phyloP scores from a whole-genome alignment of 345 rosid species.

The Syzygium jambos region DNA sequence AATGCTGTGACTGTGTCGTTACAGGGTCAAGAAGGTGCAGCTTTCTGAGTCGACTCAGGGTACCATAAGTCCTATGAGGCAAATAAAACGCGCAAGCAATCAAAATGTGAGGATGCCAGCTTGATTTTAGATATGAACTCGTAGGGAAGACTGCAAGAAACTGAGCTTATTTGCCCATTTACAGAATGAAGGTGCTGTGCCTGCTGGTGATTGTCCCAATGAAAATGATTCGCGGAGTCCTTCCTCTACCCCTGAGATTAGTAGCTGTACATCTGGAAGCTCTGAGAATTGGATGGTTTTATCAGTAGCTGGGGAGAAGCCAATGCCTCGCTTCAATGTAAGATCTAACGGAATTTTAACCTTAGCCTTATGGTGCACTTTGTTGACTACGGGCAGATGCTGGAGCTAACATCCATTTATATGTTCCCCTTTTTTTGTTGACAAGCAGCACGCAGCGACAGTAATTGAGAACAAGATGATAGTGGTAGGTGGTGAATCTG shows the following conservation, averaged over 20 bases:
- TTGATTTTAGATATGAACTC: neutral
- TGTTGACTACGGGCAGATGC: neutral
- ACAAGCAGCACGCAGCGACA: constrained; percentile 79
- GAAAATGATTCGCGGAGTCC: constrained; percentile 43
- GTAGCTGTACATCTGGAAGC: constrained; percentile 26
- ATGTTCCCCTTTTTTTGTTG: neutral
- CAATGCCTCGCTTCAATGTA: constrained; percentile 80
- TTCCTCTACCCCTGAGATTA: constrained; percentile 31
- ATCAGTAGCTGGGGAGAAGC: constrained; percentile 72
- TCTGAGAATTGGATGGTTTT: constrained; percentile 84
- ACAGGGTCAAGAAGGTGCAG: constrained; percentile 94
- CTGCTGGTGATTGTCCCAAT: constrained; percentile 37
- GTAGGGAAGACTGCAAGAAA: neutral
- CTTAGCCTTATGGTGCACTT: neutral
- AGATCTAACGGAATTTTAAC: neutral
- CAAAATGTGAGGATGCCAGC: constrained; percentile 31
- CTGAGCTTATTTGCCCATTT: neutral
- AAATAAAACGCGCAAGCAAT: constrained; percentile 41
- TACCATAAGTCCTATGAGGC: constrained; percentile 68
- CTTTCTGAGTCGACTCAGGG: constrained; percentile 76
- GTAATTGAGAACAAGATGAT: constrained; percentile 92
- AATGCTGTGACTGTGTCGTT: neutral
- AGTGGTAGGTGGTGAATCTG: constrained; percentile 93
- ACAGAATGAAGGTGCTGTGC: constrained; percentile 43
- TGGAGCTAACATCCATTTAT: neutral